These are phyloP conservation scores for Cladosporium colombiae DNA, from an alignment of 2,329 filamentous ascomycete species.

Conservation along the genomic window DNA sequence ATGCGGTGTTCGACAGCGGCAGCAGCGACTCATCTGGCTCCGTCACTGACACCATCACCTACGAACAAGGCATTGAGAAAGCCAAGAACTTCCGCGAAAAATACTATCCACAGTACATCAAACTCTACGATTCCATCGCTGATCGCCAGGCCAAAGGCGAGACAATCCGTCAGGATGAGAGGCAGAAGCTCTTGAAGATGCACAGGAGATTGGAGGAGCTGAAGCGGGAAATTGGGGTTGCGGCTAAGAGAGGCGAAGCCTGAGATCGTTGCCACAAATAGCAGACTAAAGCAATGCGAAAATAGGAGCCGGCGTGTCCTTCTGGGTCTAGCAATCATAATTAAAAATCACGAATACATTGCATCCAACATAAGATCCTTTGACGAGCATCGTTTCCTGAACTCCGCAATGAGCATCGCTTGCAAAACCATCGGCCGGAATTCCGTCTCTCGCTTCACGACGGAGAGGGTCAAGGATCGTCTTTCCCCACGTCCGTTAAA, in stretches of 20 bases:
- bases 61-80: slow-evolving; percentile 47
- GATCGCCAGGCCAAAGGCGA: slow-evolving; percentile 38
- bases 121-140: slow-evolving; percentile 53
- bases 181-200: slow-evolving; percentile 56
- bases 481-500: slow-evolving; percentile 2
- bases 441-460: neutral
- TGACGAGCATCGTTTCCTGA: neutral
- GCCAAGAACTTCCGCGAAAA: slow-evolving; percentile 55
- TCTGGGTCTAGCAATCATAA: neutral
- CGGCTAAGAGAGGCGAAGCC: slow-evolving; percentile 28
- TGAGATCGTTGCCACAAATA: neutral
- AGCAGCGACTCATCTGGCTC: slow-evolving; percentile 32
- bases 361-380: neutral
- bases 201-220: slow-evolving; percentile 56
- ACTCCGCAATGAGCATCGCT: neutral
- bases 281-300: neutral
- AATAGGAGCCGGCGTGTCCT: neutral
- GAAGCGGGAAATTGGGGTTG: slow-evolving; percentile 57
- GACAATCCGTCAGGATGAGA: slow-evolving; percentile 42
- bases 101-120: slow-evolving; percentile 59
- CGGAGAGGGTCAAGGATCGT: slow-evolving; percentile 1
- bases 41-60: slow-evolving; percentile 34
- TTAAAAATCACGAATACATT: neutral
- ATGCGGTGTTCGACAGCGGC: slow-evolving; percentile 17
- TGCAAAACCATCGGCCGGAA: neutral